Percentiles rank a stretch among this genome's conserved stretches.
Conservation (phyloP, 257 asterid genomes). For the Solanum verrucosum region DNA sequence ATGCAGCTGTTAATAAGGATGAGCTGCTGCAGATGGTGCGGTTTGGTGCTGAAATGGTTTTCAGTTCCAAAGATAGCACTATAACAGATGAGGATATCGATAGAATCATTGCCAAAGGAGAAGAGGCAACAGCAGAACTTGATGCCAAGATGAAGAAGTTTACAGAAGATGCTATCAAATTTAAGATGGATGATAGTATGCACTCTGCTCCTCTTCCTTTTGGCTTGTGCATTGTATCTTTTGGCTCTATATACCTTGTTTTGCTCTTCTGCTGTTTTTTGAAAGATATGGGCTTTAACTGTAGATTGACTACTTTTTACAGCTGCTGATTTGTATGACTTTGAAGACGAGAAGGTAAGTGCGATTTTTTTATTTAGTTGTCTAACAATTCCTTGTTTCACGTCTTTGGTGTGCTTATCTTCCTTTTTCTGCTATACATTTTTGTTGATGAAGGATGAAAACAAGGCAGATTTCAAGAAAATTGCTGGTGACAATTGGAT, state of each 20-base stretch:
- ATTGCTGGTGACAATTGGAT: slow-evolving; percentile 86
- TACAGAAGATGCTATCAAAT: slow-evolving; percentile 97
- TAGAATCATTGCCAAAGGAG: slow-evolving; percentile 97
- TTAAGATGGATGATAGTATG: slow-evolving; percentile 98
- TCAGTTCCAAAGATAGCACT: slow-evolving; percentile 98
- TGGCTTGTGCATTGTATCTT: background rate
- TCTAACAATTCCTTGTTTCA: background rate
- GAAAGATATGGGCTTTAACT: slow-evolving; percentile 15
- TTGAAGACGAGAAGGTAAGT: slow-evolving; percentile 82
- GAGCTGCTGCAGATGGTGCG: slow-evolving; percentile 98
- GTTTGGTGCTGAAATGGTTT: slow-evolving; percentile 99
- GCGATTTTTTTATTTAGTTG: background rate
- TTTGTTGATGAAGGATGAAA: slow-evolving; percentile 56
- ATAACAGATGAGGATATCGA: slow-evolving; percentile 99
- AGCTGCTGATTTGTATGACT: slow-evolving; percentile 98
- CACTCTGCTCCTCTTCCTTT: slow-evolving; percentile 3
- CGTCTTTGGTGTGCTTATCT: background rate
- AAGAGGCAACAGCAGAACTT: slow-evolving; percentile 98
- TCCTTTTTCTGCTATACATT: background rate
- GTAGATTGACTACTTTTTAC: slow-evolving; percentile 22
- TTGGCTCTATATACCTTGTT: background rate
- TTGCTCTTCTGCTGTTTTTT: slow-evolving; percentile 8
- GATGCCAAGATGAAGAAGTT: slow-evolving; percentile 99
- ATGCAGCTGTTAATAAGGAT: slow-evolving; percentile 93
- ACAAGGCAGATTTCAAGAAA: slow-evolving; percentile 88